phyloP scores from a whole-genome alignment of 345 rosid genomes.

The Salix purpurea region DNA sequence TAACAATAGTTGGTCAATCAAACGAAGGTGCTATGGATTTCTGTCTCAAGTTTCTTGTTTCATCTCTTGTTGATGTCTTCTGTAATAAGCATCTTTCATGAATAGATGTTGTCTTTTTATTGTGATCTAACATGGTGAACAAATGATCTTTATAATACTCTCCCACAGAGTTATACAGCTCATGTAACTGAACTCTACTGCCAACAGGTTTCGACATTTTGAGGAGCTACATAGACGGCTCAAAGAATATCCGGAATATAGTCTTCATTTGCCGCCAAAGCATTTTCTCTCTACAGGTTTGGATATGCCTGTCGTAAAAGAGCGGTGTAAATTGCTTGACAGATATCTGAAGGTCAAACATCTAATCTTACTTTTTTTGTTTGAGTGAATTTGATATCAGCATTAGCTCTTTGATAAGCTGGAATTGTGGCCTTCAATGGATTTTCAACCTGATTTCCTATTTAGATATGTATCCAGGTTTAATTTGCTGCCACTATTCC shows the following conservation, averaged over 20 bases:
- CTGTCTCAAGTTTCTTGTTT: conserved; percentile 21
- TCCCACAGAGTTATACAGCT: neutral
- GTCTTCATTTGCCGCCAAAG: conserved; percentile 93
- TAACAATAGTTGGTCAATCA: conserved; percentile 90
- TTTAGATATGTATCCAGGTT: neutral
- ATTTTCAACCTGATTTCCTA: neutral
- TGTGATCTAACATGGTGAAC: conserved; percentile 5
- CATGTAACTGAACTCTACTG: conserved; percentile 13
- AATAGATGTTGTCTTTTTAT: neutral
- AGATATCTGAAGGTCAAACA: conserved; percentile 72
- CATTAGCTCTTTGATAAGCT: neutral
- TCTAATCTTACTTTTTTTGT: conserved; percentile 7
- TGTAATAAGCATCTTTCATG: conserved; percentile 4
- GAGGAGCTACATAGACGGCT: conserved; percentile 97
- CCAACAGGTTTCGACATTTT: conserved; percentile 87
- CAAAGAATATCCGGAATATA: conserved; percentile 81
- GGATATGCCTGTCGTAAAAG: conserved; percentile 75
- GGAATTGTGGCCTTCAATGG: neutral
- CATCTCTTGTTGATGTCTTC: conserved; percentile 2
- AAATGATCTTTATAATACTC: neutral
- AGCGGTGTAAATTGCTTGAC: conserved; percentile 86
- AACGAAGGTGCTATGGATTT: conserved; percentile 69
- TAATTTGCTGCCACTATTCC: neutral
- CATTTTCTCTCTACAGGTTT: conserved; percentile 92
- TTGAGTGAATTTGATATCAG: neutral